Evolutionary conservation across 2,329 filamentous ascomycete genomes (phyloP), one percentile per base, ranked within the genome.

Genomic region (Onygena corvina): DNA sequence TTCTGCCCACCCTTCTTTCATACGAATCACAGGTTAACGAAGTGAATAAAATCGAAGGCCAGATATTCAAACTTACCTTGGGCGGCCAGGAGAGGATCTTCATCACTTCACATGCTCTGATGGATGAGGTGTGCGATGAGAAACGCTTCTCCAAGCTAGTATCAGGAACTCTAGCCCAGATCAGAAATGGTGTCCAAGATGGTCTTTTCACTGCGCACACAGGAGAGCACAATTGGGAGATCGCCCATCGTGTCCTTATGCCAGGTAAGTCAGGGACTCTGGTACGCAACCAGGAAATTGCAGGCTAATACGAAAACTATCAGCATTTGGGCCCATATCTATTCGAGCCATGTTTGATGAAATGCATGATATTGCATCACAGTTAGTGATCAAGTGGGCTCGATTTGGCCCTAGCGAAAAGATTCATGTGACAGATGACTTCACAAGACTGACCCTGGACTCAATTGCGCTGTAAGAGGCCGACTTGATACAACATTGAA

Each of bases 351-450:
- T 42, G 38, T 42, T 42, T n/a, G 38, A 42, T 42, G 38, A 42
- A 23, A 42, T 42, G 38, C 38, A 42, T 16, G 38, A 42, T 27
- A 42, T 42, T 27, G 38, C 38, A 27, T 42, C 38, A n/a, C 38
- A 42, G 38, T 7, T 42, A n/a, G 38, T 42, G 21, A 27, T 42
- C 23, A 42, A 42, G 16, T 42, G 38, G 38, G 38, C 38, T 6
- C 38, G 38, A 9, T 42, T 42, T 42, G 38, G 38, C 12, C 38
- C 38, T 23, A 42, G 27, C 11, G 38, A 42, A n/a, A 42, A 42
- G 11, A 42, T 42, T 12, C 38, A 42, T 42, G 38, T 42, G 20
- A 42, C 38, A 6, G 38, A 42, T 16, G 38, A 42, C 18, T 42
- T 42, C 21, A 42, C 38, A 6, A 27, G 38, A 3, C 9, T 42